Percentiles rank a stretch among this genome's conserved stretches.
Evolutionary conservation across 2,329 filamentous ascomycete genomes (phyloP).

Genomic region (Acrocalymma vagum): DNA sequence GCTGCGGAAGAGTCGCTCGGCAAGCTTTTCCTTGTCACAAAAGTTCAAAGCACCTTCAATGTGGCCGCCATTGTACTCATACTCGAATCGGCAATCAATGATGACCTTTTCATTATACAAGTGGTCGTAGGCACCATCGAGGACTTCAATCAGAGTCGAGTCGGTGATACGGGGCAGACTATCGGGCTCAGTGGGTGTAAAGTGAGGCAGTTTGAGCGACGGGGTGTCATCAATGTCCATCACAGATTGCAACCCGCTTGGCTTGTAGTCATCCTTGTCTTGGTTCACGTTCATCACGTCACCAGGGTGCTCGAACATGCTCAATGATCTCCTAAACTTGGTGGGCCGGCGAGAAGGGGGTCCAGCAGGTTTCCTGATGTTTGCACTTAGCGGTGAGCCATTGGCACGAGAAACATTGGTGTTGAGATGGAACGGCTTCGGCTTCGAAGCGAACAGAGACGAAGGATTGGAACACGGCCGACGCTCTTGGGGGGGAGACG

Average conservation of each 20-base stretch:
- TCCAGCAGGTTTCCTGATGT: conserved; percentile 71
- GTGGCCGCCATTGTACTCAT: conserved; percentile 96
- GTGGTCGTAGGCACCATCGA: conserved; percentile 83
- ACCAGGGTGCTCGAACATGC: conserved; percentile 95
- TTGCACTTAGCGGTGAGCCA: conserved; percentile 74
- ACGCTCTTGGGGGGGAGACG: conserved; percentile 78
- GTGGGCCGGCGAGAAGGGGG: conserved; percentile 76
- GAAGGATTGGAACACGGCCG: conserved; percentile 62
- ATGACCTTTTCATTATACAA: conserved; percentile 83
- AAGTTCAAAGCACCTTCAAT: conserved; percentile 94
- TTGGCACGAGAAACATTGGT: conserved; percentile 66
- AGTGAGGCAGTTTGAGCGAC: conserved; percentile 81
- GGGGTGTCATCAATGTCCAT: conserved; percentile 84
- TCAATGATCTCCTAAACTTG: conserved; percentile 86
- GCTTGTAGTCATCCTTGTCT: conserved; percentile 70
- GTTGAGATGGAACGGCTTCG: conserved; percentile 71
- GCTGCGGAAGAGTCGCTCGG: conserved; percentile 75
- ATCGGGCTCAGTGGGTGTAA: conserved; percentile 82
- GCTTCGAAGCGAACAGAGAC: conserved; percentile 67
- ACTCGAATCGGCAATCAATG: conserved; percentile 97
- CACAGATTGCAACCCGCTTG: conserved; percentile 73
- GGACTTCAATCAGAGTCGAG: conserved; percentile 82
- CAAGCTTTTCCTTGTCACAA: conserved; percentile 92
- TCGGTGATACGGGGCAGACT: conserved; percentile 87
- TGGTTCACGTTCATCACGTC: conserved; percentile 78